A percentile compares a stretch with the other conserved stretches of the same genome.
phyloP scores from a whole-genome alignment of 2,329 filamentous ascomycete genomes.

The Clonostachys rhizophaga region DNA sequence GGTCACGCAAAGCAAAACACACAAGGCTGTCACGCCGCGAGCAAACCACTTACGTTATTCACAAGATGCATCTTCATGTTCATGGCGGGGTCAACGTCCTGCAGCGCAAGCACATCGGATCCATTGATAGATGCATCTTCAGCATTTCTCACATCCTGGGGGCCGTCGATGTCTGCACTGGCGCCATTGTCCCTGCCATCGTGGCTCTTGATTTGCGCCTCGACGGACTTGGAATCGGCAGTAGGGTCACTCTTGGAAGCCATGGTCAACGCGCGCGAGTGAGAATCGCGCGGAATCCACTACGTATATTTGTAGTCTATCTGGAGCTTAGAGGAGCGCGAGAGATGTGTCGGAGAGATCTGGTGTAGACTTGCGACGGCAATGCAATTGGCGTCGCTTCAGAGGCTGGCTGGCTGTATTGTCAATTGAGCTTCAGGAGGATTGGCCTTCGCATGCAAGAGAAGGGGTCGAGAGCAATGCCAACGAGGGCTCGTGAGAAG shows the following conservation, averaged over 20 bases:
- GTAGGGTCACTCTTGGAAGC: not conserved
- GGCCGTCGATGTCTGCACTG: not conserved
- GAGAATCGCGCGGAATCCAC: too few species aligned
- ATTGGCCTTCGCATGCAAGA: too few species aligned
- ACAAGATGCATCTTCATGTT: conserved; percentile 66
- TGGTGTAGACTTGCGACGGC: too few species aligned
- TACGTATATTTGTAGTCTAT: too few species aligned
- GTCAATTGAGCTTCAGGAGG: too few species aligned
- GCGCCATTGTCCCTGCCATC: not conserved
- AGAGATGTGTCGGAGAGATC: too few species aligned
- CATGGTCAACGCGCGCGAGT: too few species aligned
- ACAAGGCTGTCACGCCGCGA: not conserved
- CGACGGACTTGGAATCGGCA: not conserved
- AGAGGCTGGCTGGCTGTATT: too few species aligned
- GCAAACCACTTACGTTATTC: conserved; percentile 51
- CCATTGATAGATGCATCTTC: conserved; percentile 14
- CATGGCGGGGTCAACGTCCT: conserved; percentile 56
- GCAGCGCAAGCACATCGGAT: conserved; percentile 49
- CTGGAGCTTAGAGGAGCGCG: too few species aligned
- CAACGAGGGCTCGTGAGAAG: too few species aligned
- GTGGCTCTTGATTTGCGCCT: not conserved
- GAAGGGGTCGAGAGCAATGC: too few species aligned
- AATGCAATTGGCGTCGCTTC: too few species aligned
- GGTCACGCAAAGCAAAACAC: not conserved
- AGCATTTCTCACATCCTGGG: conserved; percentile 2